Evolutionary conservation across 169 alveolate genomes (phyloP).

Genomic region (Eimeria necatrix): DNA sequence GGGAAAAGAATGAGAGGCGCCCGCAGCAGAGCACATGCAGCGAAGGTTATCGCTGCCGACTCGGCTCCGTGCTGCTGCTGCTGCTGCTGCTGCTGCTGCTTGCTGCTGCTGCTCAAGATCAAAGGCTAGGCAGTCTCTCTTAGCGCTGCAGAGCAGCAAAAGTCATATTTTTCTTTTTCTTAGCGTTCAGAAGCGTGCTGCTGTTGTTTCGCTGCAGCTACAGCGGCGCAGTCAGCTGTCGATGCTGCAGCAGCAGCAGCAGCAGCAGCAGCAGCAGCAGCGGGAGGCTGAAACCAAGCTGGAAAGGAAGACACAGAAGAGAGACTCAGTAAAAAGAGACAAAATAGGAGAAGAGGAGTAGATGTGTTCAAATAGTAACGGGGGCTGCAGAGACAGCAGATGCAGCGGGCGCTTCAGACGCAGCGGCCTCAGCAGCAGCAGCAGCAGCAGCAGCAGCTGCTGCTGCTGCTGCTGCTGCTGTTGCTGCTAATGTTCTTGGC

Average conservation of each 20-base stretch:
- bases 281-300: background rate
- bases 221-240: conserved; percentile 44
- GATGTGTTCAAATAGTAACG: background rate
- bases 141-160: background rate
- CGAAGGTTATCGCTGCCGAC: background rate
- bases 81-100: conserved; percentile 51
- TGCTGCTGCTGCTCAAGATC: background rate
- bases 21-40: background rate
- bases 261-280: conserved; percentile 37
- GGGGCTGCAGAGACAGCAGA: conserved; percentile 53
- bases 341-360: background rate
- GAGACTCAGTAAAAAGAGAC: background rate
- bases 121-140: background rate
- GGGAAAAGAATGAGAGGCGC: background rate
- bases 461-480: conserved; percentile 7
- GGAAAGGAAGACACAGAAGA: background rate
- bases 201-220: conserved; percentile 9
- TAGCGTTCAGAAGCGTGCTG: background rate
- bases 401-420: conserved; percentile 48
- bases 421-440: conserved; percentile 62
- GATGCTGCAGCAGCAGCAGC: conserved; percentile 65
- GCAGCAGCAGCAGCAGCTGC: conserved; percentile 28
- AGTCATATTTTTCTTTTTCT: background rate
- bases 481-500: background rate
- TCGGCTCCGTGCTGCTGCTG: conserved; percentile 60